Evolutionary conservation across 345 rosid genomes (phyloP), one percentile per base, ranked within the genome.

Genomic region (Turritis glabra): DNA sequence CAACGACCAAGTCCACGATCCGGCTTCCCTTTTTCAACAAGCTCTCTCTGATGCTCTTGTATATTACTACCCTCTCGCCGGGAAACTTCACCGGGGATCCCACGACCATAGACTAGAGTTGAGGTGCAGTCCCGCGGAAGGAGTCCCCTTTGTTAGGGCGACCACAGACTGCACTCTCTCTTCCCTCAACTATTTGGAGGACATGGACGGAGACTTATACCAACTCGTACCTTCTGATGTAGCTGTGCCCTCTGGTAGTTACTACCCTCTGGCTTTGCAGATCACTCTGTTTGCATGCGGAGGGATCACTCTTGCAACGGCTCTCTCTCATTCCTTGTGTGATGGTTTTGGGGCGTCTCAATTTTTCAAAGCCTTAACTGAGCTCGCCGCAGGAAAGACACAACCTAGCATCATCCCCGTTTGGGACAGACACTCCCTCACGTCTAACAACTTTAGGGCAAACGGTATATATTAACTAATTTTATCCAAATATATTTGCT

Each of bases 341-440:
- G 93, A 88, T 75, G 92, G 92, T 32, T 82, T 72, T 70, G 89
- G 90, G 8, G 88, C 87, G 22, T 72, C 86, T 68, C 86, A 80
- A 53, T 79, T 88, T 66, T 85, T 77, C 21, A 77, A 69, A 72
- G 80, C 89, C 43, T 33, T 85, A 41, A 77, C 82, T 23, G 89
- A 87, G 74, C 55, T 85, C 6, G 78, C 81, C 19, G 33, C 80
- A 22, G 84, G 84, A 22, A 78, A 71, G 64, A 62, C 38, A 35
- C 79, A 79, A 50, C 89, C 89, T 18, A 59, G 80, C 5, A 71
- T 64, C 56, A 73, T 85, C 18, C 91, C 88, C 0, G 80, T 85
- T 5, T 87, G 91, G 91, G 82, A 85, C 27, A 78, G 91, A 59
- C 80, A 83, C 38, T 67, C 35, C 23, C 75, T 87, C 32, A 77